Evolutionary conservation across 148 eudicot genomes (phyloP), one percentile per base, ranked within the genome.

Genomic region (Linanthus parryae): DNA sequence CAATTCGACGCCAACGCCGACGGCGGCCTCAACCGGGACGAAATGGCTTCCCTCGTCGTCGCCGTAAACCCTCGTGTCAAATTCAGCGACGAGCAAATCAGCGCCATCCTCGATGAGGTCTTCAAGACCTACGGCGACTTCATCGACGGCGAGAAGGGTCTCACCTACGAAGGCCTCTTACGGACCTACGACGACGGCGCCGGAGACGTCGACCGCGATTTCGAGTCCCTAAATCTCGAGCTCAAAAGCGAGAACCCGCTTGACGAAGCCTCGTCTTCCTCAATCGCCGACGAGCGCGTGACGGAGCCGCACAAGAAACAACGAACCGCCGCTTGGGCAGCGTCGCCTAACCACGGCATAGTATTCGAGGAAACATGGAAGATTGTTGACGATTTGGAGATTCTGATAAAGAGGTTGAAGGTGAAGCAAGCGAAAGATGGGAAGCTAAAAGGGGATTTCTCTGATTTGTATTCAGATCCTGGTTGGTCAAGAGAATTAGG

Each of bases 111-210:
- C 17, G 99, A 92, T 52, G 99, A 92, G 75, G 94, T 92, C 41
- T 92, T 92, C 62, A 73, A 82, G 1, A 92, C 96, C 0, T 92
- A 92, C 64, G 67, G 71, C 14, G 91, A 92, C 8, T 92, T 79
- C 60, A 88, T 92, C 24, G 84, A 82, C 37, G 81, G 74, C 3
- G 87, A 73, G 2, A 75, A 71, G 29, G 98, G 99, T 8, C 80
- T 92, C 40, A 84, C 94, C 3, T 75, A 52, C 21, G 91, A 88
- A 14, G 99, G 99, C 12, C 74, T 92, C 3, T 46, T 92, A 17
- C 79, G 99, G 3, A 92, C 99, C 5, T 92, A 92, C 55, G 96
- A 92, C 48, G 99, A 92, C 35, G 99, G 99, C 5, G 99, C 99
- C 1, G 99, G 99, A 7, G 99, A 92, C 48, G 99, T 92, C 10